Evolutionary conservation across 1,284 basidiomycete species (phyloP), one percentile per base, ranked within the genome.

Genomic region (Paramarasmius palmivorus): DNA sequence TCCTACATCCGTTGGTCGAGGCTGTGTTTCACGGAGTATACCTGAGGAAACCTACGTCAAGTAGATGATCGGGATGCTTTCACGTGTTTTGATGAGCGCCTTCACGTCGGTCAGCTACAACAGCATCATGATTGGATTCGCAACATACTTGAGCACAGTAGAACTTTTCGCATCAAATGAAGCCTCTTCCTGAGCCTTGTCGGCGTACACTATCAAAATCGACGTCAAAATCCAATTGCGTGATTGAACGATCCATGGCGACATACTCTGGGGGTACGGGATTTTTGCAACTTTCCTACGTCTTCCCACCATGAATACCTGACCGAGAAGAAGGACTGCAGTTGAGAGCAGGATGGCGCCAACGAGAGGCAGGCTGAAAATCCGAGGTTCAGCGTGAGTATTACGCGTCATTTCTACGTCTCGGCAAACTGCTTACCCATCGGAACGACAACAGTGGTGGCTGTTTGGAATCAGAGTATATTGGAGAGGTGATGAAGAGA

Each of bases 61-160:
- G 22, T 65, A 48, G 10, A 72, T 34, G 4, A 59, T 50, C 19
- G 74, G 70, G 4, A 74, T 52, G 40, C 61, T 60, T 64, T 83
- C 81, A 41, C 82, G 78, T 81, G 66, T 81, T 81, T 61, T 74
- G 73, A 59, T 78, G 77, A 9, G 75, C 57, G 70, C 74, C 53
- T 54, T 40, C 19, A 42, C 14, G 2, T 53, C 34, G 9, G 46
- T 38, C 20, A 5, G 34, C 26, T 25, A 46, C 64, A 50, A 64
- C 56, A 19, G 62, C 58, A 61, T 6, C n/a, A 15, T 46, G 10
- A 19, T 26, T 17, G 46, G 14, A 19, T 35, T 17, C 35, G 10
- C 37, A 23, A 17, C 57, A 53, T 56, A 59, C 71, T 50, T 78
- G 75, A 4, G 63, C 62, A 63, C 75, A 78, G 61, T 77, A 77